phyloP scores from a whole-genome alignment of 1,284 basidiomycete species.

The Melampsora americana region DNA sequence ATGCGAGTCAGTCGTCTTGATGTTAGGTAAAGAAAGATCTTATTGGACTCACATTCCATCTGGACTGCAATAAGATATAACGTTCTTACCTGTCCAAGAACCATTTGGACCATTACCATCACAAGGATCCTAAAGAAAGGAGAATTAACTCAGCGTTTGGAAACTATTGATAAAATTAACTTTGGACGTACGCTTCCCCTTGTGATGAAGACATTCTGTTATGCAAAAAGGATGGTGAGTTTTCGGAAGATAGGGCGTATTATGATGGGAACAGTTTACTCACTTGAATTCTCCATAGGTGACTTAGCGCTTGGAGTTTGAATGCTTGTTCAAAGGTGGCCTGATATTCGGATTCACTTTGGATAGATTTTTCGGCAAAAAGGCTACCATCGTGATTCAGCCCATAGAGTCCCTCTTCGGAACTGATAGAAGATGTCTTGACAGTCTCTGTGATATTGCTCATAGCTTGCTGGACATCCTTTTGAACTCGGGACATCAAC shows the following conservation, averaged over 20 bases:
- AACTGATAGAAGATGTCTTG: conserved; percentile 29
- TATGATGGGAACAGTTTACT: not conserved
- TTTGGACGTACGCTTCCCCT: conserved; percentile 37
- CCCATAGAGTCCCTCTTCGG: conserved; percentile 30
- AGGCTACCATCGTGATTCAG: conserved; percentile 37
- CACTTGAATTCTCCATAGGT: conserved; percentile 38
- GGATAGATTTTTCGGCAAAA: conserved; percentile 16
- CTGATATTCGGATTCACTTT: conserved; percentile 30
- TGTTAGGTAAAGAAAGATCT: not conserved
- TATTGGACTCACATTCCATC: conserved; percentile 35
- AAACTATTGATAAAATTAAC: not conserved
- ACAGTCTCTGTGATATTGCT: conserved; percentile 30
- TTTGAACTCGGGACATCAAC: conserved; percentile 28
- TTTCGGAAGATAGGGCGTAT: too few relatives aligned
- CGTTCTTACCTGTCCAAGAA: conserved; percentile 26
- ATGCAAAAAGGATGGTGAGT: not conserved
- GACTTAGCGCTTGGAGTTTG: conserved; percentile 38
- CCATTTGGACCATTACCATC: conserved; percentile 40
- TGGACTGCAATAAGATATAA: conserved; percentile 42
- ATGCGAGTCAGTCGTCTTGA: not conserved
- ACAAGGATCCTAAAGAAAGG: conserved; percentile 32
- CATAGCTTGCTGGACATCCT: conserved; percentile 26
- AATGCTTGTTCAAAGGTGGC: conserved; percentile 32
- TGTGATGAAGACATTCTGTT: conserved; percentile 40
- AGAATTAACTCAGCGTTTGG: not conserved